Evolutionary conservation across 495 filamentous ascomycete species (phyloP).

Genomic region (Antarctomyces pellizariae): DNA sequence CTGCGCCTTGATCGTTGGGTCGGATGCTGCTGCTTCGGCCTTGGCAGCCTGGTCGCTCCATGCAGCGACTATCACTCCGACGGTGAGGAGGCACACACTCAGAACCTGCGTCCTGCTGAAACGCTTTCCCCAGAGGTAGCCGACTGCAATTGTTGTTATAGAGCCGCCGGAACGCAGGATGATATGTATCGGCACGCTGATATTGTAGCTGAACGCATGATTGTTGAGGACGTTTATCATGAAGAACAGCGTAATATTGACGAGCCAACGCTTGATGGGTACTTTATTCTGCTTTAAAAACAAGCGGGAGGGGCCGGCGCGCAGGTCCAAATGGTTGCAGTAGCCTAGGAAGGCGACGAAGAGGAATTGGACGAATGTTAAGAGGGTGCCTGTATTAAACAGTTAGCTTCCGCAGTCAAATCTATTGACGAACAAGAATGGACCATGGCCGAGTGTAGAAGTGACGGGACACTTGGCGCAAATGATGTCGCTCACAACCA

Average conservation of each 20-base stretch:
- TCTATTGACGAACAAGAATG: too few relatives aligned
- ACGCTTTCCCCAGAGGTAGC: constrained; percentile 58
- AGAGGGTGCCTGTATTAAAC: constrained; percentile 42
- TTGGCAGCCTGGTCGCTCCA: constrained; percentile 72
- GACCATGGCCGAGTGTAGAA: too few relatives aligned
- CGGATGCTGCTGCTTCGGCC: constrained; percentile 22
- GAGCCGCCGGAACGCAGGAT: constrained; percentile 88
- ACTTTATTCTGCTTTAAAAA: constrained; percentile 59
- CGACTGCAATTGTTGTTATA: constrained; percentile 77
- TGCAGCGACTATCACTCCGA: constrained; percentile 68
- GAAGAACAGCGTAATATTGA: constrained; percentile 82
- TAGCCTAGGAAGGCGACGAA: constrained; percentile 62
- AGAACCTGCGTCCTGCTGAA: constrained; percentile 62
- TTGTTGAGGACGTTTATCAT: constrained; percentile 89
- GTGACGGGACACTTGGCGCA: too few relatives aligned
- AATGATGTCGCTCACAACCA: too few relatives aligned
- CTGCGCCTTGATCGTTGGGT: constrained; percentile 4
- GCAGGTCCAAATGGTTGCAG: constrained; percentile 38
- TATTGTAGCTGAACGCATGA: constrained; percentile 89
- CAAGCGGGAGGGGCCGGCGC: constrained; percentile 29
- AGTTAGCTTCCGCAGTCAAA: too few relatives aligned
- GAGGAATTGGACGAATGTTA: constrained; percentile 87
- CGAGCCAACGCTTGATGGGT: constrained; percentile 60
- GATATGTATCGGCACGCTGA: constrained; percentile 91
- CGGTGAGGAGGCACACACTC: constrained; percentile 57